These are phyloP conservation scores for Didymella sp. DNA, from an alignment of 2,329 filamentous ascomycete genomes.

Conservation along the genomic window DNA sequence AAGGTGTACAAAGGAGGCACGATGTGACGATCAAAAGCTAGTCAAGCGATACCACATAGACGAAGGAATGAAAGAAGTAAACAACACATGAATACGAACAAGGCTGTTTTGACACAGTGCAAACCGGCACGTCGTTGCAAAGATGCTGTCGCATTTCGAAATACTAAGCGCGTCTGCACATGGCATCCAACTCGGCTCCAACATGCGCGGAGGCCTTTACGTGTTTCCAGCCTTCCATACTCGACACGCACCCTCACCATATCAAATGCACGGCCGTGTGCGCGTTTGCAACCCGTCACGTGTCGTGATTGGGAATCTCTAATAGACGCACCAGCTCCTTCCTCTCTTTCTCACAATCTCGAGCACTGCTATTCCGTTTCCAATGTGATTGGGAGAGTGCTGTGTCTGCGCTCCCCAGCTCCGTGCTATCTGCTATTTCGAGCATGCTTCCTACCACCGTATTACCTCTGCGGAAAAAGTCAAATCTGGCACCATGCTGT, in stretches of 20 bases:
- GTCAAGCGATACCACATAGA: slow-evolving; percentile 23
- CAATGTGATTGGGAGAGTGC: too few relatives aligned
- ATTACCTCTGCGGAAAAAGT: too few relatives aligned
- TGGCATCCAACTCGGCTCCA: background rate
- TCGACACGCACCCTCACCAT: background rate
- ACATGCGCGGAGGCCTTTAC: background rate
- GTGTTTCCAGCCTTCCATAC: background rate
- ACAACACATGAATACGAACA: background rate
- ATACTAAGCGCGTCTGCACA: background rate
- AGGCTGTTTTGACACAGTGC: background rate
- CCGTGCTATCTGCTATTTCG: too few relatives aligned
- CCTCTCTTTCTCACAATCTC: too few relatives aligned
- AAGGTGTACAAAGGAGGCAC: slow-evolving; percentile 6
- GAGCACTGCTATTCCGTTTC: too few relatives aligned
- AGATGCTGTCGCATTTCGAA: background rate
- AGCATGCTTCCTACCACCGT: too few relatives aligned
- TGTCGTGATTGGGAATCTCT: too few relatives aligned
- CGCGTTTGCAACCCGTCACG: background rate
- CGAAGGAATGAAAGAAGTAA: slow-evolving; percentile 22
- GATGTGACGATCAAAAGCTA: slow-evolving; percentile 21
- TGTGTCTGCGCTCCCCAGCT: too few relatives aligned
- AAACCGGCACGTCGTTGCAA: background rate
- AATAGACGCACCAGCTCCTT: too few relatives aligned
- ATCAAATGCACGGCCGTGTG: background rate
- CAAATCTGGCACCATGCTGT: too few relatives aligned